Conservation (phyloP, 768 basidiomycete genomes). For the Russula dissimulans region DNA sequence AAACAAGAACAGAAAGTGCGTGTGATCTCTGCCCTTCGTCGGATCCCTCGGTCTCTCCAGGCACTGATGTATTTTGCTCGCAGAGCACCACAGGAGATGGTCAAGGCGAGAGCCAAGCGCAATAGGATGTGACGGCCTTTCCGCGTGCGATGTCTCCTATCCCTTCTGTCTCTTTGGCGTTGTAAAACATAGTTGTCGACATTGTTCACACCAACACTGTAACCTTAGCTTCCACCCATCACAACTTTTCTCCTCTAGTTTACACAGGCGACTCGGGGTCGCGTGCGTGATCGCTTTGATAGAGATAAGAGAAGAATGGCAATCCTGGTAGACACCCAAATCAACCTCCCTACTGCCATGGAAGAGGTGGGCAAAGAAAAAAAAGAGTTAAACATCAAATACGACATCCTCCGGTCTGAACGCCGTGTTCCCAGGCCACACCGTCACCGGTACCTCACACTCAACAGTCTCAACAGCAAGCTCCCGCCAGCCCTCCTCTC, state of each 20-base stretch:
- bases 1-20: slow-evolving; percentile 17
- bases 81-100: slow-evolving; percentile 19
- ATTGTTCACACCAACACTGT: slow-evolving; percentile 4
- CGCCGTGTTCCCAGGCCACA: slow-evolving; percentile 85
- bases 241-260: not conserved
- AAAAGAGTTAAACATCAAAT: slow-evolving; percentile 48
- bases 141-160: not conserved
- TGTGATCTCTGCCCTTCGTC: not conserved
- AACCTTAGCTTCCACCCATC: slow-evolving; percentile 2
- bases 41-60: not conserved
- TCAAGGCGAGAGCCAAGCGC: slow-evolving; percentile 12
- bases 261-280: not conserved
- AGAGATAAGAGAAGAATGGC: not conserved
- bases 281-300: not conserved
- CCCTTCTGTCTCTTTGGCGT: not conserved
- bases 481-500: slow-evolving; percentile 46
- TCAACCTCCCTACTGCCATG: not conserved
- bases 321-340: not conserved
- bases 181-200: slow-evolving; percentile 5
- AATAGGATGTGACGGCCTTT: slow-evolving; percentile 13
- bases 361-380: not conserved
- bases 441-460: slow-evolving; percentile 82
- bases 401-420: slow-evolving; percentile 73
- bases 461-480: slow-evolving; percentile 81
- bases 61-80: not conserved